Conservation (phyloP, 2,329 filamentous ascomycete species). For the Aspergillus floridensis region DNA sequence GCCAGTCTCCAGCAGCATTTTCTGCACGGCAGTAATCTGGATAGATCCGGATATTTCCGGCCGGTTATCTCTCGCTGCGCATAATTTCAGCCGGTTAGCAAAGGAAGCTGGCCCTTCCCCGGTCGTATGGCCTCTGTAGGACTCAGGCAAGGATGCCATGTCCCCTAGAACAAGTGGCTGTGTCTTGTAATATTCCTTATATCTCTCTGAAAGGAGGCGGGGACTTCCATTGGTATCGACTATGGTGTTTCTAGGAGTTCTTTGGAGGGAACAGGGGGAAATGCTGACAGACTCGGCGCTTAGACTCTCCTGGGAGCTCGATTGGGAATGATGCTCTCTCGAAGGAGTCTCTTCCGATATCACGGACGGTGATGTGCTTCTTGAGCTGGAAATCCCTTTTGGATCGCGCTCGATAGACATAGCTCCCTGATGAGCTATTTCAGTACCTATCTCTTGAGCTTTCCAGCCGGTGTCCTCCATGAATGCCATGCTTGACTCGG, state of each 20-base stretch:
- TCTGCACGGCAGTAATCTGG: neutral
- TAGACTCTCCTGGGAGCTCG: neutral
- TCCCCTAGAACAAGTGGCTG: neutral
- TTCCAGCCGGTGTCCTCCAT: neutral
- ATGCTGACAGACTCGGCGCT: neutral
- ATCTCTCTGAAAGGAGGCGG: slow-evolving; percentile 15
- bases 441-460: neutral
- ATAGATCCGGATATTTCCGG: neutral
- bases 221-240: slow-evolving; percentile 42
- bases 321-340: neutral
- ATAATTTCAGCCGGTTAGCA: neutral
- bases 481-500: neutral
- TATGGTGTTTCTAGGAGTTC: slow-evolving; percentile 19
- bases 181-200: neutral
- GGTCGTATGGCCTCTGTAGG: neutral
- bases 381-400: neutral
- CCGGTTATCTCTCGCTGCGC: neutral
- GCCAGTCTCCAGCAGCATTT: slow-evolving; percentile 28
- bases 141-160: neutral
- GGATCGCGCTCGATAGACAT: neutral
- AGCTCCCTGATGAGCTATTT: neutral
- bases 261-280: neutral
- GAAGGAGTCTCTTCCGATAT: neutral
- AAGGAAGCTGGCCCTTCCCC: neutral
- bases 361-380: neutral